A percentile compares a stretch with the other conserved stretches of the same genome.
phyloP scores from a whole-genome alignment of 768 basidiomycete species.

The Suillus subalutaceus region DNA sequence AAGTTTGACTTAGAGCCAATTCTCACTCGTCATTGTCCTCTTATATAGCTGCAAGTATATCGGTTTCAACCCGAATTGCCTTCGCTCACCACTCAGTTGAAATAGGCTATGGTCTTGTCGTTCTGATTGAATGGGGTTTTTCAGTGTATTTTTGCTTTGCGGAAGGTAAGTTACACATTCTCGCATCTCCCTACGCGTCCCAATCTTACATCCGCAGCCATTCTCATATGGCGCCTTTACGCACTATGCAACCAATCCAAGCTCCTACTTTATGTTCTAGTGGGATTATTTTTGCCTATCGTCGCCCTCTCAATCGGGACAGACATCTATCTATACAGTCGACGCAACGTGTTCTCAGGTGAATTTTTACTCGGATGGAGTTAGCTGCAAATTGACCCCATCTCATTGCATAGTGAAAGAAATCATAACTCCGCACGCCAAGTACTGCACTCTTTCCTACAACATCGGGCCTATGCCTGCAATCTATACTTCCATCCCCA shows the following conservation, averaged over 20 bases:
- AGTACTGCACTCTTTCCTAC: not conserved
- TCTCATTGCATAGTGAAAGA: not conserved
- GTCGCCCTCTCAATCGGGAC: not conserved
- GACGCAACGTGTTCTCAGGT: not conserved
- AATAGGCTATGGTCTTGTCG: not conserved
- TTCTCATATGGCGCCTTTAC: constrained; percentile 2
- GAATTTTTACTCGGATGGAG: not conserved
- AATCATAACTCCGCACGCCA: not conserved
- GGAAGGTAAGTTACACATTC: not conserved
- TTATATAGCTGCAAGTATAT: not conserved
- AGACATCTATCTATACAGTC: not conserved
- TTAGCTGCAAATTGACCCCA: not conserved
- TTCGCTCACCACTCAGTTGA: not conserved
- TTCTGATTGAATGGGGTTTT: not conserved
- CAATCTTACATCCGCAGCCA: not conserved
- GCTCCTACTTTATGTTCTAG: not conserved
- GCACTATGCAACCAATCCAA: not conserved
- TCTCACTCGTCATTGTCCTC: not conserved
- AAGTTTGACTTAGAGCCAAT: not conserved
- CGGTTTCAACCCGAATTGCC: not conserved
- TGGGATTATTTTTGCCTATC: not conserved
- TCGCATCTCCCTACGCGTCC: not conserved
- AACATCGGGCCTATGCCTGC: not conserved
- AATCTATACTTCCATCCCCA: not conserved
- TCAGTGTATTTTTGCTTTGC: constrained; percentile 2